phyloP scores from a whole-genome alignment of 768 basidiomycete genomes.

The Hericium coralloides region DNA sequence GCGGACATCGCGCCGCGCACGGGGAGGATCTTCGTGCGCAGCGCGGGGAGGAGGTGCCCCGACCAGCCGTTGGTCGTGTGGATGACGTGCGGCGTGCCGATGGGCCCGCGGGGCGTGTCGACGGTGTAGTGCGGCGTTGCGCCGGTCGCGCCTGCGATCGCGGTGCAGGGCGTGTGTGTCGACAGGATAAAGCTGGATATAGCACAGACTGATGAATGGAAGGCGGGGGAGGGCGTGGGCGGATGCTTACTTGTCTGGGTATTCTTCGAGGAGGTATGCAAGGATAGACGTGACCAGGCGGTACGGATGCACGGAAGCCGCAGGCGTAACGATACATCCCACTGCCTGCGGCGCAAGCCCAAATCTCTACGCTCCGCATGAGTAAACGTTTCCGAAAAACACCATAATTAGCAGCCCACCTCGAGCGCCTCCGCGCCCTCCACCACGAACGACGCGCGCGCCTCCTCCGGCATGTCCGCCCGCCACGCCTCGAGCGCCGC shows the following conservation, averaged over 20 bases:
- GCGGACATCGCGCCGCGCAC: constrained; percentile 54
- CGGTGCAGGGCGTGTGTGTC: constrained; percentile 54
- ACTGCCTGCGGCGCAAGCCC: constrained; percentile 35
- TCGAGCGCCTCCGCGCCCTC: constrained; percentile 25
- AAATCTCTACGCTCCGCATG: constrained; percentile 30
- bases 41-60: constrained; percentile 56
- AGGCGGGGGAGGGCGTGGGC: not conserved
- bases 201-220: not conserved
- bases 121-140: constrained; percentile 36
- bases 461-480: constrained; percentile 43
- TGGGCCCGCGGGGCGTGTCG: constrained; percentile 50
- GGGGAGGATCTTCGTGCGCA: constrained; percentile 58
- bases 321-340: constrained; percentile 45
- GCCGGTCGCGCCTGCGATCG: constrained; percentile 28
- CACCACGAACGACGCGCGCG: constrained; percentile 19
- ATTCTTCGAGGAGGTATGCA: constrained; percentile 38
- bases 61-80: constrained; percentile 85
- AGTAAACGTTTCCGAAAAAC: not conserved
- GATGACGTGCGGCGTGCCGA: constrained; percentile 54
- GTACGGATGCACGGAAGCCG: constrained; percentile 64
- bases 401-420: constrained; percentile 20
- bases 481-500: constrained; percentile 34
- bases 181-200: constrained; percentile 44
- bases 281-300: constrained; percentile 56
- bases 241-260: constrained; percentile 36